These are phyloP conservation scores for Fagopyrum tataricum DNA, from an alignment of 148 eudicot species.

Conservation along the genomic window DNA sequence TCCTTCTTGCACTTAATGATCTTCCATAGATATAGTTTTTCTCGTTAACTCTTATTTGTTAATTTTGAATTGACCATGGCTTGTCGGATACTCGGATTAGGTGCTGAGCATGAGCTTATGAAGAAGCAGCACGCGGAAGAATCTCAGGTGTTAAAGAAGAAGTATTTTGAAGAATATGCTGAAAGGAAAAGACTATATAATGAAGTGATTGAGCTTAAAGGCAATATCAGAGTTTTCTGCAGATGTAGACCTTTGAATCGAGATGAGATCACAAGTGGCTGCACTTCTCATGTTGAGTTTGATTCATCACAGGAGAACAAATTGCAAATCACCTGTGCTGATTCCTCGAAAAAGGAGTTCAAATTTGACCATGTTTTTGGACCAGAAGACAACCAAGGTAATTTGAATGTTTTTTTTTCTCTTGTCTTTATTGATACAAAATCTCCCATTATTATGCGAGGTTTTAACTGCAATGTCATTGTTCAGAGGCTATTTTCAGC, in stretches of 20 bases:
- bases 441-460: background rate
- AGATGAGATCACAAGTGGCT: conserved; percentile 62
- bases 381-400: conserved; percentile 84
- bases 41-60: background rate
- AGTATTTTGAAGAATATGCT: conserved; percentile 54
- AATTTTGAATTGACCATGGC: background rate
- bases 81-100: conserved; percentile 24
- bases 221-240: conserved; percentile 92
- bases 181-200: conserved; percentile 85
- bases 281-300: conserved; percentile 55
- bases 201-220: conserved; percentile 95
- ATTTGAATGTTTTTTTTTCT: too few species aligned
- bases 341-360: conserved; percentile 81
- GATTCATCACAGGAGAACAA: conserved; percentile 72
- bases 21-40: background rate
- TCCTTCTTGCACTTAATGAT: background rate
- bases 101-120: conserved; percentile 59
- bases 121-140: conserved; percentile 56
- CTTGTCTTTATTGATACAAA: background rate
- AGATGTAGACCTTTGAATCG: conserved; percentile 78
- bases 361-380: conserved; percentile 89
- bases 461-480: background rate
- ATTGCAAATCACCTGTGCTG: conserved; percentile 54
- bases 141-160: conserved; percentile 48
- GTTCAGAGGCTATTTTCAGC: conserved; percentile 68